Evolutionary conservation across 2,329 filamentous ascomycete genomes (phyloP), one percentile per base, ranked within the genome.

Genomic region (Tothia fuscella): DNA sequence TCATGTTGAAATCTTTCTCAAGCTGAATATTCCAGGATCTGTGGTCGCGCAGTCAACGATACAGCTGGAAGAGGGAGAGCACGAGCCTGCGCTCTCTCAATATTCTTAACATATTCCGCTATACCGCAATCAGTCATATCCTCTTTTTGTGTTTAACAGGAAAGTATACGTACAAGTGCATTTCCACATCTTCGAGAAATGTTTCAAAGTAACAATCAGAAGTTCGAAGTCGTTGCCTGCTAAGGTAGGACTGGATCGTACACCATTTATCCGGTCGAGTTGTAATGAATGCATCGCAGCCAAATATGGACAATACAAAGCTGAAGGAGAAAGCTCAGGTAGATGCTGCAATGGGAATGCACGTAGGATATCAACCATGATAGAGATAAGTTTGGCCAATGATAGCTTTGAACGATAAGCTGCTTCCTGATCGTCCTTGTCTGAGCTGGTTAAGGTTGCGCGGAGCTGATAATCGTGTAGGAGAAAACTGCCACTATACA

Each of bases 401-500:
- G 41, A 31, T 6, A 43, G 10, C 25, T 38, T 43, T 29, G 41
- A 43, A 13, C 41, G 41, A 14, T 31, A 22, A 21, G 28, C 22
- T 10, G 41, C 41, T n/a, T 43, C 28, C 14, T 24, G 28, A 34
- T 35, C 39, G 20, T 41, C 31, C 28, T 21, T 16, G 6, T 41
- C 29, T 13, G 26, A 25, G 16, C 25, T 28, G 17, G 29, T 32
- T 28, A 38, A 30, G 12, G 41, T 43, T 6, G 41, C 29, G 5
- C 37, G 32, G 24, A 36, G 24, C 24, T 43, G 41, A 17, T 35
- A 41, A n/a, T 41, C 39, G 13, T 41, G 39, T 14, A 41, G 39
- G 12, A 41, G 14, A 41, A 24, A 41, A 13, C 25, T 31, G n/a
- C 29, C 39, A 17, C 39, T 41, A 17, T 21, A 24, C 6, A 26